These are phyloP conservation scores for Diaporthe destruens DNA, from an alignment of 2,329 filamentous ascomycete species.

Conservation along the genomic window DNA sequence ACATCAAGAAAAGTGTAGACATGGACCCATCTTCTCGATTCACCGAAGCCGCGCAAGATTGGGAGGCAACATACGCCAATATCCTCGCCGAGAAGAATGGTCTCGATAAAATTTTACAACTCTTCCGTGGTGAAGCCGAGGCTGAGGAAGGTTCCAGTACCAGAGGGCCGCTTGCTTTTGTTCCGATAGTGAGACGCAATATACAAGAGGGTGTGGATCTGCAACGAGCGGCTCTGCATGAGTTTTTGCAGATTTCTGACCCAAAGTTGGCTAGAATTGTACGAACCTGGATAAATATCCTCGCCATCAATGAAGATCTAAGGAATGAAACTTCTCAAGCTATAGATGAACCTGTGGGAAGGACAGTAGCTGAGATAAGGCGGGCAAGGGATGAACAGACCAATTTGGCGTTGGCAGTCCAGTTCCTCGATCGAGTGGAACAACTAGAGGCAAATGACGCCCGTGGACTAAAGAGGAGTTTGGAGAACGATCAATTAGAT, in stretches of 20 bases:
- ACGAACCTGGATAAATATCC: conserved; percentile 1
- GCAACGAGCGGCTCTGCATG: neutral
- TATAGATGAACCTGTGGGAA: neutral
- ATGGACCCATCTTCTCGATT: neutral
- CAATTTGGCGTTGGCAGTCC: neutral
- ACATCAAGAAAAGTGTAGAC: neutral
- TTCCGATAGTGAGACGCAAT: neutral
- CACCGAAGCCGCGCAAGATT: neutral
- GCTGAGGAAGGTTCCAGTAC: neutral
- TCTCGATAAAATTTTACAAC: neutral
- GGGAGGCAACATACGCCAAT: neutral
- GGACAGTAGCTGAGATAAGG: neutral
- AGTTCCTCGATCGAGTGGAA: conserved; percentile 1
- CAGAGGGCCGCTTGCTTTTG: neutral
- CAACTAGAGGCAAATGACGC: neutral
- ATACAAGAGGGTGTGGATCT: neutral
- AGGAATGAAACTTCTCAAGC: neutral
- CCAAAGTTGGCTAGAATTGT: neutral
- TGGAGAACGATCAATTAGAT: neutral
- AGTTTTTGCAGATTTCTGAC: conserved; percentile 3
- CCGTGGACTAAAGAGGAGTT: neutral
- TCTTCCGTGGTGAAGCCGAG: neutral
- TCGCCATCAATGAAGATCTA: conserved; percentile 2
- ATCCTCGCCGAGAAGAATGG: neutral
- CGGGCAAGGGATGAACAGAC: neutral